Conservation (phyloP, 176 grass and related monocot genomes). For the Triticum dicoccoides region DNA sequence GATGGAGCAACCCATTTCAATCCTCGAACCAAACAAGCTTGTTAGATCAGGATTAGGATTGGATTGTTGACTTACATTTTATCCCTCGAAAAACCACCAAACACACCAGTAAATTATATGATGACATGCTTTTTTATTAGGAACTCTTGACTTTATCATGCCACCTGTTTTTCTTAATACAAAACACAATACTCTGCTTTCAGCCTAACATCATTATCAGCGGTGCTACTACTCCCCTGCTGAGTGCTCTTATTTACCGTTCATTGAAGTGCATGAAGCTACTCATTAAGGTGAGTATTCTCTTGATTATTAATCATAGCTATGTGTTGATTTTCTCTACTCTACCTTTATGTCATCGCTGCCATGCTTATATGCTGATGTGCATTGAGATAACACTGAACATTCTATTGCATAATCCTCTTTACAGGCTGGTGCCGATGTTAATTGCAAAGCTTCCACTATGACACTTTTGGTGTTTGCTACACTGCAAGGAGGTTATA, state of each 20-base stretch:
- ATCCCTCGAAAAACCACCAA: not conserved
- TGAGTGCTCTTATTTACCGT: conserved; percentile 17
- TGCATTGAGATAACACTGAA: not conserved
- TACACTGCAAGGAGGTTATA: conserved; percentile 20
- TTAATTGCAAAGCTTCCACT: conserved; percentile 10
- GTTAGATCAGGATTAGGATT: not conserved
- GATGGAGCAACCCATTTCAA: not conserved
- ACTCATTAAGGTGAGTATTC: conserved; percentile 41
- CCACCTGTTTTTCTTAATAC: not conserved
- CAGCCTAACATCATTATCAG: conserved; percentile 25
- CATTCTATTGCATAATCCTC: conserved; percentile 6
- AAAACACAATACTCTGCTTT: conserved; percentile 18
- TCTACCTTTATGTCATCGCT: not conserved
- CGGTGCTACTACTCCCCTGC: not conserved
- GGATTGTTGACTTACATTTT: not conserved
- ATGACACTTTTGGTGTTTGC: conserved; percentile 4
- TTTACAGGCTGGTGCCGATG: conserved; percentile 48
- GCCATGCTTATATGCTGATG: not conserved
- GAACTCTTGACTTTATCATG: not conserved
- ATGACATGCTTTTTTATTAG: not conserved
- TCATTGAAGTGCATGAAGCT: conserved; percentile 48
- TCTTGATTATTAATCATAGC: not conserved
- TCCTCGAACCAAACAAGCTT: not conserved
- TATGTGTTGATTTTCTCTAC: not conserved
- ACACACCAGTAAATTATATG: not conserved